These are phyloP conservation scores for Urochloa ruziziensis DNA, from an alignment of 176 grass and related monocot genomes.

Conservation along the genomic window DNA sequence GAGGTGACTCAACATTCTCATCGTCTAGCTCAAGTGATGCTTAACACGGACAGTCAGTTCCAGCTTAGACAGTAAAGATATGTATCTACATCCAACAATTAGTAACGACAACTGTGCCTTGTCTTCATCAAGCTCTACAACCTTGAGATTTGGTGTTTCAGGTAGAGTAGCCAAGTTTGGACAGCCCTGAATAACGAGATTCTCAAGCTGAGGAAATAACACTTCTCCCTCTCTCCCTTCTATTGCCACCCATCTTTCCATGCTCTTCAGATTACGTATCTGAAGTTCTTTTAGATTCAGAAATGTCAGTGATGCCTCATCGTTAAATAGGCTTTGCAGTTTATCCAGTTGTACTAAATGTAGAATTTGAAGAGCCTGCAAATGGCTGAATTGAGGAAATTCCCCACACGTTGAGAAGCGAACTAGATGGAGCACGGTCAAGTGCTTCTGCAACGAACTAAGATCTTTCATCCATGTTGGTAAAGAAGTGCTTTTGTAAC, in stretches of 20 bases:
- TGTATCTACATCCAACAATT: neutral
- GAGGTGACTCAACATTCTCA: neutral
- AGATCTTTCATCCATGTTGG: constrained; percentile 8
- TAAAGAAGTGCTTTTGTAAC: neutral
- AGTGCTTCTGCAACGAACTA: neutral
- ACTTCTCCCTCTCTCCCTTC: neutral
- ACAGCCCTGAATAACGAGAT: neutral
- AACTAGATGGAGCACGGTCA: neutral
- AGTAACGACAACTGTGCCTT: neutral
- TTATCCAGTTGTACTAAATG: neutral
- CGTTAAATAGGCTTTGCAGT: neutral
- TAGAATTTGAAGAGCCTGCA: constrained; percentile 3
- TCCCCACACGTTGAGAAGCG: neutral
- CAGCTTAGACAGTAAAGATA: neutral
- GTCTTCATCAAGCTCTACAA: neutral
- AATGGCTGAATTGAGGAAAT: neutral
- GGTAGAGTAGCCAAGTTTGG: constrained; percentile 20
- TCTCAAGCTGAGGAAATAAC: constrained; percentile 15
- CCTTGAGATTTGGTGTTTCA: neutral
- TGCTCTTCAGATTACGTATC: neutral
- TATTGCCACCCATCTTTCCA: neutral
- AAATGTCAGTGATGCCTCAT: neutral
- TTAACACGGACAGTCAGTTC: accelerated
- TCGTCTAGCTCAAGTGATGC: neutral
- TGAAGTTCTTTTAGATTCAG: neutral